phyloP scores from a whole-genome alignment of 208 protist species.

The Borovskyia barvae region DNA sequence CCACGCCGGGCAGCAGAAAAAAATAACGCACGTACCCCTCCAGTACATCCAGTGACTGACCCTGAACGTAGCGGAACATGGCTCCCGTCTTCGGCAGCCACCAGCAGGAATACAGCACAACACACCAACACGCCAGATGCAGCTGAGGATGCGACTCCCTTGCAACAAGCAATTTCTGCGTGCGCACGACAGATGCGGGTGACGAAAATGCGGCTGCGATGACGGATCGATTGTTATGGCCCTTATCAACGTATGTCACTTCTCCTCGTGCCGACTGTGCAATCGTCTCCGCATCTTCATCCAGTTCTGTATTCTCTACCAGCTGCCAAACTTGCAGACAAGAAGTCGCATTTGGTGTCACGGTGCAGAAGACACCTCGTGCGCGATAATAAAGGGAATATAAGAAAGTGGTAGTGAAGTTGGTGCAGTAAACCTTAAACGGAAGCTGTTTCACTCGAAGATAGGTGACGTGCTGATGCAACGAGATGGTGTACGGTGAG shows the following conservation, averaged over 20 bases:
- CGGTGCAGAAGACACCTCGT: slow-evolving; percentile 56
- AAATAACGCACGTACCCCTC: slow-evolving; percentile 79
- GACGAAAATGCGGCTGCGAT: not conserved
- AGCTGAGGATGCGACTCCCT: slow-evolving; percentile 70
- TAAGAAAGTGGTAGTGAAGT: slow-evolving; percentile 65
- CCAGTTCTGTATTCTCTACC: slow-evolving; percentile 52
- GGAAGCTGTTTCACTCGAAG: slow-evolving; percentile 79
- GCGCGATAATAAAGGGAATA: slow-evolving; percentile 68
- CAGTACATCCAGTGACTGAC: slow-evolving; percentile 59
- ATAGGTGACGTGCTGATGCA: slow-evolving; percentile 84
- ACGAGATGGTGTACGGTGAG: slow-evolving; percentile 61
- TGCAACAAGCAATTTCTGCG: slow-evolving; percentile 42
- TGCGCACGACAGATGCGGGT: not conserved
- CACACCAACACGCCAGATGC: slow-evolving; percentile 63
- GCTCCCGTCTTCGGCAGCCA: slow-evolving; percentile 73
- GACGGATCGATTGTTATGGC: not conserved
- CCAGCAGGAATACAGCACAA: slow-evolving; percentile 79
- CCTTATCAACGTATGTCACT: slow-evolving; percentile 4
- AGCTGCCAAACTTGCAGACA: slow-evolving; percentile 78
- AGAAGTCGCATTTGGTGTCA: slow-evolving; percentile 49
- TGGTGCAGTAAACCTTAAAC: slow-evolving; percentile 83
- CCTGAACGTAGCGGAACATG: slow-evolving; percentile 74
- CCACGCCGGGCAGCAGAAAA: slow-evolving; percentile 42
- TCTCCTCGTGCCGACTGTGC: slow-evolving; percentile 6
- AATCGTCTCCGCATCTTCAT: slow-evolving; percentile 28